Percentiles rank a stretch among this genome's conserved stretches.
Conservation (phyloP, 2,329 filamentous ascomycete genomes). For the Cladosporium cucumerinum region DNA sequence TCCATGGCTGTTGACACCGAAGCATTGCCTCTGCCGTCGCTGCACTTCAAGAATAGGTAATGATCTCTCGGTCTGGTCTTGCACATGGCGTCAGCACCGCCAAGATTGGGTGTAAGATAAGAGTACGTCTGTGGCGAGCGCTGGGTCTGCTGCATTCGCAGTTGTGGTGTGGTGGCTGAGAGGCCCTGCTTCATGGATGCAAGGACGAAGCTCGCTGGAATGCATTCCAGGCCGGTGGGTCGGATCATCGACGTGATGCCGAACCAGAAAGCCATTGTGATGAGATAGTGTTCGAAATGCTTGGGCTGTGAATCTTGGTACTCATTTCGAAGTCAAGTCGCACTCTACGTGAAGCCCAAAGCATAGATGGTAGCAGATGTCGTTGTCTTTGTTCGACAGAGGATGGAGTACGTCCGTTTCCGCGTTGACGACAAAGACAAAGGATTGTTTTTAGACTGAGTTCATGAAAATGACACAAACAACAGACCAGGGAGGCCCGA, state of each 20-base stretch:
- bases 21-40: neutral
- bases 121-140: neutral
- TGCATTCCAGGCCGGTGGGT: neutral
- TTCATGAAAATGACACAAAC: neutral
- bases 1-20: neutral
- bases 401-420: neutral
- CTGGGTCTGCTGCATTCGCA: neutral
- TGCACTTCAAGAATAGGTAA: neutral
- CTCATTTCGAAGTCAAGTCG: neutral
- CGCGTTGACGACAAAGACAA: neutral
- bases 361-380: neutral
- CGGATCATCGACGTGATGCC: slow-evolving; percentile 10
- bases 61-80: neutral
- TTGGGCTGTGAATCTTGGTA: neutral
- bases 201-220: slow-evolving; percentile 2
- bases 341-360: neutral
- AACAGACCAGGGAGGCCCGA: neutral
- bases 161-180: neutral
- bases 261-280: slow-evolving; percentile 9
- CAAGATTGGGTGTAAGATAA: neutral
- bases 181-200: neutral
- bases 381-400: neutral
- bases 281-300: neutral
- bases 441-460: neutral
- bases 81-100: neutral